These are phyloP conservation scores for Aspergillus udagawae DNA, from an alignment of 2,329 filamentous ascomycete species.

Conservation along the genomic window DNA sequence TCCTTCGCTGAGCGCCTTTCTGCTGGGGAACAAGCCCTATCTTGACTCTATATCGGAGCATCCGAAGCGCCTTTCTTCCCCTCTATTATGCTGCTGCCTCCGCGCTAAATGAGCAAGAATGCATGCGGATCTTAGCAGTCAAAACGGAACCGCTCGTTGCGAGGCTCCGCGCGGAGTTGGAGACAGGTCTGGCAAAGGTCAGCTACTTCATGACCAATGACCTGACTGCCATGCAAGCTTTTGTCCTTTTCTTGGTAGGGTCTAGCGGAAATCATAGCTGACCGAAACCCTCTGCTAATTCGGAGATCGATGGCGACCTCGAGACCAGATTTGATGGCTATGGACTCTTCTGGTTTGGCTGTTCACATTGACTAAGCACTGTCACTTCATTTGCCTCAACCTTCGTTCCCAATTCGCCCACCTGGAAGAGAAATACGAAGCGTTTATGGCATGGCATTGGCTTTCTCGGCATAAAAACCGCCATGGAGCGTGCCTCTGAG, in stretches of 20 bases:
- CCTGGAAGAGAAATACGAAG: conserved; percentile 29
- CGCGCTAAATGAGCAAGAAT: neutral
- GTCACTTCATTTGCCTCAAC: conserved; percentile 25
- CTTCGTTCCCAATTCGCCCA: conserved; percentile 24
- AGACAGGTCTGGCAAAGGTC: too few species aligned
- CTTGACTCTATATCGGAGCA: too few species aligned
- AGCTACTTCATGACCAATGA: too few species aligned
- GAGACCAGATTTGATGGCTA: conserved; percentile 27
- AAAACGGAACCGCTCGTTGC: conserved; percentile 17
- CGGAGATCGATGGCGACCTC: conserved; percentile 14
- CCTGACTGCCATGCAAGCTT: conserved; percentile 30
- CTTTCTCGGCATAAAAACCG: conserved; percentile 26
- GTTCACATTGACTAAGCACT: conserved; percentile 29
- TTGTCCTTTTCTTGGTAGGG: conserved; percentile 27
- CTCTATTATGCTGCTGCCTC: too few species aligned
- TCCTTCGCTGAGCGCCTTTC: too few species aligned
- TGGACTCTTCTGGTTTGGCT: conserved; percentile 32
- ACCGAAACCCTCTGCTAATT: neutral
- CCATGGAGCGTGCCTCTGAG: conserved; percentile 28
- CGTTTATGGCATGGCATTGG: conserved; percentile 30
- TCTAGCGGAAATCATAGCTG: neutral
- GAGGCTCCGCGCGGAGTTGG: neutral
- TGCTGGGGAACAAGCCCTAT: too few species aligned
- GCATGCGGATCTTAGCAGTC: conserved; percentile 15
- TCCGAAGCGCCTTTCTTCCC: too few species aligned